These are phyloP conservation scores for Pelargonium citronellum DNA, from an alignment of 441 rosid genomes.

Conservation along the genomic window DNA sequence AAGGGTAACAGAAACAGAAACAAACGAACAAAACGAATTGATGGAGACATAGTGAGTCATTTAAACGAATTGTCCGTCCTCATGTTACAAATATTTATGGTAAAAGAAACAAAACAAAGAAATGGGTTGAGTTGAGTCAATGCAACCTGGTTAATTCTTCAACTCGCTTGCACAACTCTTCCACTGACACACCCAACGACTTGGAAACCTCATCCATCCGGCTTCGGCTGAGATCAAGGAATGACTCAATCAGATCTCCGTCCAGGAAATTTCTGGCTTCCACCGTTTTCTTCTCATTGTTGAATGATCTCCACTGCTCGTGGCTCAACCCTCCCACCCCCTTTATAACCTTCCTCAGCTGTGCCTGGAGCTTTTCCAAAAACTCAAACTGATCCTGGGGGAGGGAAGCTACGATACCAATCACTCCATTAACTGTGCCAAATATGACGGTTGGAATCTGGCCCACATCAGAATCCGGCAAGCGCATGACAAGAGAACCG, in stretches of 20 bases:
- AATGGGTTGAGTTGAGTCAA: slow-evolving; percentile 23
- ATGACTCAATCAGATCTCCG: slow-evolving; percentile 83
- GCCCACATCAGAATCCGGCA: slow-evolving; percentile 88
- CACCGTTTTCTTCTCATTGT: slow-evolving; percentile 71
- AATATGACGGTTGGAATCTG: slow-evolving; percentile 80
- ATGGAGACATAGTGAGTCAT: background rate
- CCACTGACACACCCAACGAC: slow-evolving; percentile 58
- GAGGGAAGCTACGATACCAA: slow-evolving; percentile 91
- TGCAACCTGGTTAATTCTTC: slow-evolving; percentile 89
- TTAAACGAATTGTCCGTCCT: background rate
- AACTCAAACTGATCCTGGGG: slow-evolving; percentile 70
- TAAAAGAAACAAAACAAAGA: background rate
- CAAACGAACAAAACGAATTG: slow-evolving; percentile 3
- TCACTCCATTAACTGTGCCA: slow-evolving; percentile 79
- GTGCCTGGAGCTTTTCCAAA: slow-evolving; percentile 74
- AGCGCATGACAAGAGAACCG: slow-evolving; percentile 93
- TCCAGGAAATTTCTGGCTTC: slow-evolving; percentile 80
- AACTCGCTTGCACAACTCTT: slow-evolving; percentile 80
- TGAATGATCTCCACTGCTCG: slow-evolving; percentile 93
- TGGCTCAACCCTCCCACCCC: slow-evolving; percentile 92
- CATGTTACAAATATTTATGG: background rate
- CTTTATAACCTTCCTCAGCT: slow-evolving; percentile 75
- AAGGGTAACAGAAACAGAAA: background rate
- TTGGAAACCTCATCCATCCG: slow-evolving; percentile 83
- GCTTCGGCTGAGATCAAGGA: slow-evolving; percentile 65